Evolutionary conservation across 2,329 filamentous ascomycete species (phyloP).

Genomic region (Fusarium sp.): DNA sequence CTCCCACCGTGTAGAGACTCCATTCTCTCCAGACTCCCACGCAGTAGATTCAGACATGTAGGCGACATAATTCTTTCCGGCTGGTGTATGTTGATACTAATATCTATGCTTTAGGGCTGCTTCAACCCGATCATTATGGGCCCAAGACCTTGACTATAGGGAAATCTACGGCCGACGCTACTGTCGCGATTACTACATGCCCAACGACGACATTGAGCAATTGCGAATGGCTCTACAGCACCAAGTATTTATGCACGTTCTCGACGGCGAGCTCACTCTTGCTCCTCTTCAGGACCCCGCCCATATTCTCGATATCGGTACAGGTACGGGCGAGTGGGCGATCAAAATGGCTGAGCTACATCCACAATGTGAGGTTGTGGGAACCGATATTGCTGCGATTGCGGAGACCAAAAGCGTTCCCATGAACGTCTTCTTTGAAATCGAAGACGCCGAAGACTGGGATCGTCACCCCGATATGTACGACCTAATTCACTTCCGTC

Average conservation of each 20-base stretch:
- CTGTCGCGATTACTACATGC: slow-evolving; percentile 75
- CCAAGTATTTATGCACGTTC: slow-evolving; percentile 71
- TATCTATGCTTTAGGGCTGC: slow-evolving; percentile 52
- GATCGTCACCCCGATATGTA: slow-evolving; percentile 66
- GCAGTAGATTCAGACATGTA: slow-evolving; percentile 56
- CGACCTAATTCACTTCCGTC: slow-evolving; percentile 70
- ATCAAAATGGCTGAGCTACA: slow-evolving; percentile 68
- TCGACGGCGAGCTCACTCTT: slow-evolving; percentile 62
- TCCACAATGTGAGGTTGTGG: slow-evolving; percentile 69
- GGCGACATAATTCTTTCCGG: slow-evolving; percentile 45
- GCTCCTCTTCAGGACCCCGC: slow-evolving; percentile 58
- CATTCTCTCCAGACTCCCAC: slow-evolving; percentile 51
- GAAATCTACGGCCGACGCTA: slow-evolving; percentile 75
- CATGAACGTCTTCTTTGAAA: slow-evolving; percentile 72
- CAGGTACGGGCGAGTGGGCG: slow-evolving; percentile 68
- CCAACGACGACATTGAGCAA: slow-evolving; percentile 76
- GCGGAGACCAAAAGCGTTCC: slow-evolving; percentile 69
- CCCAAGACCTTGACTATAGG: slow-evolving; percentile 68
- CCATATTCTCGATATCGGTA: slow-evolving; percentile 70
- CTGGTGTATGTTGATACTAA: slow-evolving; percentile 8
- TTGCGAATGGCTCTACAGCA: slow-evolving; percentile 73
- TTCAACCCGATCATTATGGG: slow-evolving; percentile 65
- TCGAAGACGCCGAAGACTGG: slow-evolving; percentile 74
- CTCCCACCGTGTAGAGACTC: slow-evolving; percentile 55
- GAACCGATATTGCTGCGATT: slow-evolving; percentile 72